Percentiles rank a stretch among this genome's conserved stretches.
Evolutionary conservation across 2,329 filamentous ascomycete genomes (phyloP).

Genomic region (Ophiostoma ips): DNA sequence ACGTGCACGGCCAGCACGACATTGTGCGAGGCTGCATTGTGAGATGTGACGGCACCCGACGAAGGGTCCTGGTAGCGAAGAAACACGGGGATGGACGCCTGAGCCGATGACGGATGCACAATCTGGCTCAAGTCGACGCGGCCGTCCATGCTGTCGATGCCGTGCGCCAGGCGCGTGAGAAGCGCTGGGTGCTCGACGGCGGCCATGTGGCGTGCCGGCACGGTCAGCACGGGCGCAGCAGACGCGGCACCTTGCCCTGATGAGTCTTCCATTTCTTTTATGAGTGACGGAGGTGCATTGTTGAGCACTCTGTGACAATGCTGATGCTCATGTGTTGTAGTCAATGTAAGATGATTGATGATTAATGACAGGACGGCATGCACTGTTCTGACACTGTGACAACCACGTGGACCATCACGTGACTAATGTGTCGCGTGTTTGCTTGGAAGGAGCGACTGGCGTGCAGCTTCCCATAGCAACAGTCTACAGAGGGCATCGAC

Average conservation of each 20-base stretch:
- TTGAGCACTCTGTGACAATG: too few species aligned
- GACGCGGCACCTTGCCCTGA: not conserved
- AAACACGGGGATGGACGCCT: slow-evolving; percentile 50
- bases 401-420: not conserved
- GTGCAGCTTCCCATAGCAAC: not conserved
- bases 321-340: too few species aligned
- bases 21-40: slow-evolving; percentile 64
- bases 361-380: not conserved
- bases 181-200: slow-evolving; percentile 32
- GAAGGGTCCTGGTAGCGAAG: slow-evolving; percentile 68
- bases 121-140: slow-evolving; percentile 29
- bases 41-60: slow-evolving; percentile 64
- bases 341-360: too few species aligned
- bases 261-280: not conserved
- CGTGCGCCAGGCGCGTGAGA: slow-evolving; percentile 27
- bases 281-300: too few species aligned
- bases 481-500: not conserved
- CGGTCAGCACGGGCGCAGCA: slow-evolving; percentile 23
- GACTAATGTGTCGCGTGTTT: not conserved
- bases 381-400: not conserved
- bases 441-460: not conserved
- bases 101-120: slow-evolving; percentile 29
- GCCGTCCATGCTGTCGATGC: slow-evolving; percentile 26
- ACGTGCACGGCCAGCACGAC: slow-evolving; percentile 76
- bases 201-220: slow-evolving; percentile 25